These are phyloP conservation scores for Colletotrichum lupini DNA, from an alignment of 2,329 filamentous ascomycete species.

Conservation along the genomic window DNA sequence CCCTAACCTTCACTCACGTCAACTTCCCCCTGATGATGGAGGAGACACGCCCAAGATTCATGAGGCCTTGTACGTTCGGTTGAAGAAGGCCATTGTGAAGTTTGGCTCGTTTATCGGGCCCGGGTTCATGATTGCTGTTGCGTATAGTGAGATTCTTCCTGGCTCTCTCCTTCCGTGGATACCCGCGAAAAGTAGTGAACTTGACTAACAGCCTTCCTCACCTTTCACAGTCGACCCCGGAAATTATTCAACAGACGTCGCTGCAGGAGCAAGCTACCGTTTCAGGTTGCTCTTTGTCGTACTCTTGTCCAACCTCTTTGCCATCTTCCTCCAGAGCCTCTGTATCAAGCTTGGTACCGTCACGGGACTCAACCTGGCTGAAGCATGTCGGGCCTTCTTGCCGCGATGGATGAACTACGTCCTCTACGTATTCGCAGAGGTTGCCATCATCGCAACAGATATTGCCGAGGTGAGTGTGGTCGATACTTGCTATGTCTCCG, in stretches of 20 bases:
- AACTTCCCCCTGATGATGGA: neutral
- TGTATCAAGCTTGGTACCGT: constrained; percentile 77
- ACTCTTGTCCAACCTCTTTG: constrained; percentile 76
- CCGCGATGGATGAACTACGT: constrained; percentile 73
- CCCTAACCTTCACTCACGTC: constrained; percentile 22
- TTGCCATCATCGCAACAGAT: constrained; percentile 77
- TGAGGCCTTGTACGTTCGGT: neutral
- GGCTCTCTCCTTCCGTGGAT: neutral
- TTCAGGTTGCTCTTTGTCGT: constrained; percentile 77
- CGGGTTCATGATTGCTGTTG: constrained; percentile 72
- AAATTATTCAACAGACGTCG: constrained; percentile 78
- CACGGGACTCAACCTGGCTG: constrained; percentile 73
- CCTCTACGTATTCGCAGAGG: constrained; percentile 72
- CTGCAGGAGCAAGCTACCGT: constrained; percentile 73
- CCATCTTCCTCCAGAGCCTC: constrained; percentile 76
- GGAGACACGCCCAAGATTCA: neutral
- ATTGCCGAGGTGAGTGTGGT: constrained; percentile 68
- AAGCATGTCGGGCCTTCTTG: constrained; percentile 73
- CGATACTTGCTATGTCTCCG: no score
- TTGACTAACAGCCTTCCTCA: neutral
- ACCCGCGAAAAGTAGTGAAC: neutral
- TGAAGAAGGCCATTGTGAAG: constrained; percentile 51
- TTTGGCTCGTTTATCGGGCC: constrained; percentile 72
- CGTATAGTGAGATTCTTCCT: constrained; percentile 57
- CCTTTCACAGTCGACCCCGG: constrained; percentile 62